phyloP scores from a whole-genome alignment of 1,139 yeast species.

The Suhomyces choctaworum region DNA sequence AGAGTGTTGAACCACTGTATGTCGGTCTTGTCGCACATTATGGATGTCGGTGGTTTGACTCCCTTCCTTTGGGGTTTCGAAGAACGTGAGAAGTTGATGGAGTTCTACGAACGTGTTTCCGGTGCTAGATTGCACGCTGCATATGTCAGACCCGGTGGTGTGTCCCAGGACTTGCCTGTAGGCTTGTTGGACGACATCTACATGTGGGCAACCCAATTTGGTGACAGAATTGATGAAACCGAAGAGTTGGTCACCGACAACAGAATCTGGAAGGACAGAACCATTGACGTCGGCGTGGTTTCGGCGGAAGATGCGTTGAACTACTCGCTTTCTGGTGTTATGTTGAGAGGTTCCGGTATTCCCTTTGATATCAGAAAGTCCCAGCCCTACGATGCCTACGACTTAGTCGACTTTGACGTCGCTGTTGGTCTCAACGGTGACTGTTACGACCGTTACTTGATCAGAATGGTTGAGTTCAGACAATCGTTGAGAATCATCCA shows the following conservation, averaged over 20 bases:
- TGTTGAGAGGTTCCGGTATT: constrained; percentile 89
- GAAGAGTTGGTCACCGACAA: constrained; percentile 89
- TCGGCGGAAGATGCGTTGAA: constrained; percentile 86
- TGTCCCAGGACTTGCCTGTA: constrained; percentile 81
- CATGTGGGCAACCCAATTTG: constrained; percentile 97
- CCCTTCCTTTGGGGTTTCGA: constrained; percentile 95
- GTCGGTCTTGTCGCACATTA: constrained; percentile 86
- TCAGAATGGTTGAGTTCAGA: constrained; percentile 90
- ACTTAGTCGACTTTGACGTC: constrained; percentile 79
- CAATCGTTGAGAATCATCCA: constrained; percentile 86
- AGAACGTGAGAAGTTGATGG: constrained; percentile 92
- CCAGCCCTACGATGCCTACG: constrained; percentile 90
- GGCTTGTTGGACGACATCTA: constrained; percentile 87
- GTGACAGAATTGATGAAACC: constrained; percentile 87
- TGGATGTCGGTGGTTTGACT: constrained; percentile 94
- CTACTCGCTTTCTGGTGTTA: constrained; percentile 80
- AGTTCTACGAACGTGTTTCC: constrained; percentile 85
- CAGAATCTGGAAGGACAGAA: constrained; percentile 91
- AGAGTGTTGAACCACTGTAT: constrained; percentile 81
- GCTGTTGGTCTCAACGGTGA: constrained; percentile 89
- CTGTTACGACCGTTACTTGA: constrained; percentile 85
- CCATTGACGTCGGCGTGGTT: constrained; percentile 75
- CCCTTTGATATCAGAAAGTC: constrained; percentile 86
- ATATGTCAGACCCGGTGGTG: constrained; percentile 91
- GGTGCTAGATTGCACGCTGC: constrained; percentile 92